Base-by-base conservation (phyloP, 768 basidiomycete species). In the Boletus sp. region DNA sequence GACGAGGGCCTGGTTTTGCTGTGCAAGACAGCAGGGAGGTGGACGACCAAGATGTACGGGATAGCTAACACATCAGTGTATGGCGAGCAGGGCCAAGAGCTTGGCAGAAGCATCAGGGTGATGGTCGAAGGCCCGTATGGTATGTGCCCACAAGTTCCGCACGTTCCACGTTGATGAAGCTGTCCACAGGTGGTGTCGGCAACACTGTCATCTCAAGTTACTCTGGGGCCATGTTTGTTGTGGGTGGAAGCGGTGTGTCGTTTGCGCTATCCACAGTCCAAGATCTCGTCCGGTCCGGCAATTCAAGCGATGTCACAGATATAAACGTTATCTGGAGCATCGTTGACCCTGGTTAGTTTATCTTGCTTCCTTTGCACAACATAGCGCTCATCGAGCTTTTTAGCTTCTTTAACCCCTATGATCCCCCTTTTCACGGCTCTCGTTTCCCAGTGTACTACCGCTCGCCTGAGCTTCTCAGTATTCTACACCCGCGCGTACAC, bases 191-290 rank as follows among this genome's bases (percentile, higher is more conserved):
- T 56, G 83, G 85, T 19, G 75, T 82, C 41, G 77, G 87, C 1
- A 79, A 88, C 64, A 79, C 79, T 1, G 74, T 90, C 30, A 79
- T 84, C 45, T 70, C 83, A 4, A 84, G 82, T 54, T 91, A 81
- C 69, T 85, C 85, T 0, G 80, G 80, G 1, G 83, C 84, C 6
- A 70, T 91, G 29, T 77, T 91, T 54, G 69, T 90, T 8, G 83
- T 79, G 17, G 91, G 87, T 11, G 90, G 90, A 8, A 86, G 84
- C 49, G 91, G 91, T 0, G 84, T 93, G 56, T 82, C 88, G 0
- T 89, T 85, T 58, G 80, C 80, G 0, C 75, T 91, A 11, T 74
- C 82, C 6, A 67, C 80, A 1, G 77, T 87, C 7, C 79, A 87
- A 54, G 88, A 90, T 47, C 72, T 93, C 32, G 75, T 91, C 25